Percentiles rank a stretch among this genome's conserved stretches.
These are phyloP conservation scores for Eimeria necatrix DNA, from an alignment of 169 alveolate species.

Conservation along the genomic window DNA sequence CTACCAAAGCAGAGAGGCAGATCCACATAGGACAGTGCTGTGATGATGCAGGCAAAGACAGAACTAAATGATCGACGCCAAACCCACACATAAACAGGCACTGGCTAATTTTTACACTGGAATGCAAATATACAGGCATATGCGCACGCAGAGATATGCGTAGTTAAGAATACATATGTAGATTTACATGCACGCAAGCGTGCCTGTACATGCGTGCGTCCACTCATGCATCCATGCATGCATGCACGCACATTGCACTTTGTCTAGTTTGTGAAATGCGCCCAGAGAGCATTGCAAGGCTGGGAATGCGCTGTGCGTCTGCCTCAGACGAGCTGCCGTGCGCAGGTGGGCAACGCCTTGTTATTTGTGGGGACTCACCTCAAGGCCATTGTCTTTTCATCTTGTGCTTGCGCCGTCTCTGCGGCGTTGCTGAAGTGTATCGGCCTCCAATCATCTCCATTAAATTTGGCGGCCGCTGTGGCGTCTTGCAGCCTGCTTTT, in stretches of 20 bases:
- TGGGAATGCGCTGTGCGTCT: background rate
- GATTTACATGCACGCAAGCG: background rate
- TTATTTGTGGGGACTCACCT: conserved; percentile 27
- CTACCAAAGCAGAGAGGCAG: too few relatives aligned
- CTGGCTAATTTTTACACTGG: too few relatives aligned
- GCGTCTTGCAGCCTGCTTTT: conserved; percentile 37
- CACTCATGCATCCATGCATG: background rate
- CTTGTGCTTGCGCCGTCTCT: conserved; percentile 42
- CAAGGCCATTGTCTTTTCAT: conserved; percentile 22
- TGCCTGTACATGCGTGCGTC: background rate
- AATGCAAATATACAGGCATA: too few relatives aligned
- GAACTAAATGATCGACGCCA: too few relatives aligned
- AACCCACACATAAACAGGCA: too few relatives aligned
- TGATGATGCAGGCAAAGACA: too few relatives aligned
- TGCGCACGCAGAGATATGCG: too few relatives aligned
- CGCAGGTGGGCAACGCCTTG: conserved; percentile 62
- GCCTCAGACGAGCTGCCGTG: conserved; percentile 44
- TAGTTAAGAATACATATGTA: too few relatives aligned
- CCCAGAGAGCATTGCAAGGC: too few relatives aligned
- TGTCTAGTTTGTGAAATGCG: too few relatives aligned
- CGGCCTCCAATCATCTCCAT: conserved; percentile 37
- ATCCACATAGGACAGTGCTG: too few relatives aligned
- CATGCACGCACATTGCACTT: background rate
- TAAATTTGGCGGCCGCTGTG: background rate
- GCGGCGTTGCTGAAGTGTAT: conserved; percentile 47